Conservation (phyloP, 2,329 filamentous ascomycete species). For the Clonostachys solani region DNA sequence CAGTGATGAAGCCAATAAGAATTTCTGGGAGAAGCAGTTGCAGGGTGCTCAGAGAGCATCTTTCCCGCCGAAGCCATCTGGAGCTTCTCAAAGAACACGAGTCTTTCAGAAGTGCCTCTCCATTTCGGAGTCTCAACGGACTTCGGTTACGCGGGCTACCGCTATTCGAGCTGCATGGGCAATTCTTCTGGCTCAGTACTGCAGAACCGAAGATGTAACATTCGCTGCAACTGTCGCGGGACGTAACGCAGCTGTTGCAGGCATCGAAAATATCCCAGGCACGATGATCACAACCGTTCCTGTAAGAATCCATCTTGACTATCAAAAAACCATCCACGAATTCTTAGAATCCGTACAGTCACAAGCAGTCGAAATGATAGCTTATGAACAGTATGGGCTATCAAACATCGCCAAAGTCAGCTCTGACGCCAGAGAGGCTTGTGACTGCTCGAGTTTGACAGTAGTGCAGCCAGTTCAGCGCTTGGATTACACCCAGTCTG, state of each 20-base stretch:
- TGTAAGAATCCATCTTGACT: constrained; percentile 3
- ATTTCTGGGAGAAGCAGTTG: constrained; percentile 1
- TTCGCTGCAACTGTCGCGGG: constrained; percentile 8
- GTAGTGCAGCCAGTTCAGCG: constrained; percentile 6
- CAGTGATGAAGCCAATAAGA: neutral
- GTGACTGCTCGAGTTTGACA: constrained; percentile 11
- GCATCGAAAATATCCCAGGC: constrained; percentile 6
- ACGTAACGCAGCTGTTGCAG: constrained; percentile 4
- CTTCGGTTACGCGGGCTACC: constrained; percentile 8
- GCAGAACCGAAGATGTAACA: constrained; percentile 4
- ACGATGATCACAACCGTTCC: constrained; percentile 8
- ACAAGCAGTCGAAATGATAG: constrained; percentile 9
- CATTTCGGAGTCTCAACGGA: neutral
- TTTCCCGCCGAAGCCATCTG: constrained; percentile 3
- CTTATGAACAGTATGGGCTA: constrained; percentile 12
- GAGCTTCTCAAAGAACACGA: neutral
- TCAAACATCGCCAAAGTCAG: constrained; percentile 12
- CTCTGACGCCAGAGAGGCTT: constrained; percentile 7
- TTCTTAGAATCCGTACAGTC: constrained; percentile 6
- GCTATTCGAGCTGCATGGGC: constrained; percentile 5
- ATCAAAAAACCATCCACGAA: constrained; percentile 4
- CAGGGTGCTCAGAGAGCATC: constrained; percentile 3
- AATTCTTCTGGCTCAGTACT: constrained; percentile 2
- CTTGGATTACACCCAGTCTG: constrained; percentile 2
- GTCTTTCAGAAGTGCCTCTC: neutral